These are phyloP conservation scores for Rhipidocladum racemiflorum DNA, from an alignment of 176 grass and related monocot species.

Conservation along the genomic window DNA sequence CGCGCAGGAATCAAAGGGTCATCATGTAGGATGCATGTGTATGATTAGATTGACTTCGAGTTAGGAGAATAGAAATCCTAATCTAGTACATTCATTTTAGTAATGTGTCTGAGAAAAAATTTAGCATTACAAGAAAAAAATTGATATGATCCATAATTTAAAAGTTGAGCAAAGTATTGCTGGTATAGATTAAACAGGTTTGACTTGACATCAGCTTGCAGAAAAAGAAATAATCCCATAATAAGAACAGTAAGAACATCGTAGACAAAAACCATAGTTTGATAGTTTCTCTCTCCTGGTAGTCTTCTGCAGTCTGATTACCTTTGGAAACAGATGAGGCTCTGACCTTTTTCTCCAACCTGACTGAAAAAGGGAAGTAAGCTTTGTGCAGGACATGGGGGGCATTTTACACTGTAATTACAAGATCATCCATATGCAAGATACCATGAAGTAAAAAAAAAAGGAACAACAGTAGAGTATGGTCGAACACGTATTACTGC, in stretches of 20 bases:
- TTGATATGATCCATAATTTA: neutral
- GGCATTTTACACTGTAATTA: neutral
- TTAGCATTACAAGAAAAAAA: neutral
- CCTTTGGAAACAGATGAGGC: conserved; percentile 47
- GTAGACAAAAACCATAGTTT: neutral
- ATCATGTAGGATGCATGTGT: neutral
- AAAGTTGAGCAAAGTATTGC: neutral
- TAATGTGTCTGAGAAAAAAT: neutral
- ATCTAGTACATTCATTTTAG: neutral
- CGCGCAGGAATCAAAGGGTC: neutral
- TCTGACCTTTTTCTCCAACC: conserved; percentile 44
- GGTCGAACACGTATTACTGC: neutral
- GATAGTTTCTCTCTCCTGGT: neutral
- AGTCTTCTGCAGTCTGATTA: conserved; percentile 8
- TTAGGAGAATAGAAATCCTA: conserved; percentile 10
- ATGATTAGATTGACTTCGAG: neutral
- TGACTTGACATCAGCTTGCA: conserved; percentile 13
- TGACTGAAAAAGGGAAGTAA: conserved; percentile 40
- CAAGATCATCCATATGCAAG: conserved; percentile 1
- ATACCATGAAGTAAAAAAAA: neutral
- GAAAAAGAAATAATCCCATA: neutral
- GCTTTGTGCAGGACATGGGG: conserved; percentile 8
- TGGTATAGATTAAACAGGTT: neutral
- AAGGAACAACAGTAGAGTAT: neutral
- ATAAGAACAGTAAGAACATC: neutral